Evolutionary conservation across 1,139 yeast genomes (phyloP).

Genomic region (Sugiyamaella grinbergsii): DNA sequence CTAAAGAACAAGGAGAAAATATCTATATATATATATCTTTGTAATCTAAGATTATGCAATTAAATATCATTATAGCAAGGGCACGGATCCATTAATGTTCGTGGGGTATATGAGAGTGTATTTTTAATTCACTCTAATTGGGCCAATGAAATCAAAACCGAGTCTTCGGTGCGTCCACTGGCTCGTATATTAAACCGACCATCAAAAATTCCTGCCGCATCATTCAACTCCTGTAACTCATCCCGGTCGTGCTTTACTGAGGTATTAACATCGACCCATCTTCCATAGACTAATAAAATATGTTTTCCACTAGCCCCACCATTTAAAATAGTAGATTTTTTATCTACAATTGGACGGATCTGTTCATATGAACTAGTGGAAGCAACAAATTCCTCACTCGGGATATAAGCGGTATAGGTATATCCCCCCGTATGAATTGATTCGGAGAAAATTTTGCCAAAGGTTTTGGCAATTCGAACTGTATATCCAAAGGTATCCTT

Average conservation of each 20-base stretch:
- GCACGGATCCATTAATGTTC: too few relatives aligned
- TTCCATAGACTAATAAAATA: slow-evolving; percentile 62
- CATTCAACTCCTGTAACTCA: slow-evolving; percentile 55
- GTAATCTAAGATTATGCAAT: too few relatives aligned
- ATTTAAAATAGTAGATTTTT: slow-evolving; percentile 23
- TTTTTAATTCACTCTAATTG: slow-evolving; percentile 12
- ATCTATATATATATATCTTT: too few relatives aligned
- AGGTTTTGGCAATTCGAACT: slow-evolving; percentile 64
- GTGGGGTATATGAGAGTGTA: too few relatives aligned
- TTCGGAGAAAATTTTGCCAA: slow-evolving; percentile 71
- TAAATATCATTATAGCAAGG: too few relatives aligned
- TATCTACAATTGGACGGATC: slow-evolving; percentile 17
- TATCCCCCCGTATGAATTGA: slow-evolving; percentile 70
- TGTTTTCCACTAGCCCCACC: slow-evolving; percentile 36
- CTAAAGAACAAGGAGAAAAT: too few relatives aligned
- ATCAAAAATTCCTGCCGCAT: slow-evolving; percentile 67
- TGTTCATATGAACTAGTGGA: slow-evolving; percentile 13
- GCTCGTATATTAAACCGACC: slow-evolving; percentile 57
- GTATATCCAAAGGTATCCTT: slow-evolving; percentile 68
- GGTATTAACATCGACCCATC: slow-evolving; percentile 56
- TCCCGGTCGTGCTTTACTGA: slow-evolving; percentile 54
- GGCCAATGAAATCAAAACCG: slow-evolving; percentile 58
- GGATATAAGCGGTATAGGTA: slow-evolving; percentile 62
- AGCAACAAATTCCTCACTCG: slow-evolving; percentile 56
- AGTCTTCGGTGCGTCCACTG: slow-evolving; percentile 71